Evolutionary conservation across 2,329 filamentous ascomycete genomes (phyloP).

Genomic region (Penicillium sp.): DNA sequence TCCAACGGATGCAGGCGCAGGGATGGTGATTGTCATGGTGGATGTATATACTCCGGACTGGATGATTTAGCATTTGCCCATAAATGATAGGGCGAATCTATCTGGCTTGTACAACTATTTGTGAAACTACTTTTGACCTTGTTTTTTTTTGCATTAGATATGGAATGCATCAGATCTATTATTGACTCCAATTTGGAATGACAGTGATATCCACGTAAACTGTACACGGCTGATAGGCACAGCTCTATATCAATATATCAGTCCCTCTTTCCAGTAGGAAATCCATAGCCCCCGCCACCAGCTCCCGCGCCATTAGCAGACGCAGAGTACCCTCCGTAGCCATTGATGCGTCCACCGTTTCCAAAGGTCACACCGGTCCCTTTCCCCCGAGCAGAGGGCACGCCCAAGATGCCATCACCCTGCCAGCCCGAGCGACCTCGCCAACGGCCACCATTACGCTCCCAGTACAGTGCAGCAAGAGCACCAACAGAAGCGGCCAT

Average conservation of each 20-base stretch:
- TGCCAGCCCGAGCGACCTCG: constrained; percentile 29
- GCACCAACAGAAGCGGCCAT: constrained; percentile 38
- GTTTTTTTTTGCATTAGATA: constrained; percentile 18
- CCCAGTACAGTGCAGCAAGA: constrained; percentile 38
- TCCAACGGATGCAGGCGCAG: constrained; percentile 46
- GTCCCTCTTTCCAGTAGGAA: constrained; percentile 43
- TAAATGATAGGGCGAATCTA: background rate
- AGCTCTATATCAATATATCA: constrained; percentile 23
- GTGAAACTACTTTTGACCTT: constrained; percentile 15
- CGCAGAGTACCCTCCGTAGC: constrained; percentile 57
- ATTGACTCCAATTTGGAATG: background rate
- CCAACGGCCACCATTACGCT: constrained; percentile 28
- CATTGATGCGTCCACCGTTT: constrained; percentile 52
- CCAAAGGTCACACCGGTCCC: constrained; percentile 55
- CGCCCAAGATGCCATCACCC: constrained; percentile 50
- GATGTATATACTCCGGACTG: constrained; percentile 16
- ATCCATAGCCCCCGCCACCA: constrained; percentile 35
- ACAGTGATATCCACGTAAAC: background rate
- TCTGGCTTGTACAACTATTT: constrained; percentile 15
- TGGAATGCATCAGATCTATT: constrained; percentile 22
- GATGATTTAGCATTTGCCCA: background rate
- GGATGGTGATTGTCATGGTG: constrained; percentile 39
- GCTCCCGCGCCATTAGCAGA: constrained; percentile 20
- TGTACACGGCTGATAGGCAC: constrained; percentile 9
- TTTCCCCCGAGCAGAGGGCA: constrained; percentile 44